These are phyloP conservation scores for Raffaelea ambrosiae DNA, from an alignment of 2,329 filamentous ascomycete genomes.

Conservation along the genomic window DNA sequence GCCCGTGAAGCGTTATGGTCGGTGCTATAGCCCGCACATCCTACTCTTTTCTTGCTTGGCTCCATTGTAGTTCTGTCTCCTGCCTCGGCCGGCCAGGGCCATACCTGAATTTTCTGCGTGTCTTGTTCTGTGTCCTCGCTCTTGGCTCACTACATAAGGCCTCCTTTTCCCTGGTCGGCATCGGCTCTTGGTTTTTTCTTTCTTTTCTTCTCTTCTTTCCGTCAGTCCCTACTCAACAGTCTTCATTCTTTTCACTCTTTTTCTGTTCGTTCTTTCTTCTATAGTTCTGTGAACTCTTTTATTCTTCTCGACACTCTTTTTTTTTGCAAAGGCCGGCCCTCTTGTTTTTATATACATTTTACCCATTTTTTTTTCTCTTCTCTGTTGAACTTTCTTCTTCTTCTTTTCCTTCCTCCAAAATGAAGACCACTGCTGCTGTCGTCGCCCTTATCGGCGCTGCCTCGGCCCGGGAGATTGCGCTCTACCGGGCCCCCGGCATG, in stretches of 20 bases:
- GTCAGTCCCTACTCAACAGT: constrained; percentile 1
- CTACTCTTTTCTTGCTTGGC: not conserved
- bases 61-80: no score
- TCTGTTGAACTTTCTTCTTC: not conserved
- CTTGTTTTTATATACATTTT: constrained; percentile 2
- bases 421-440: constrained; percentile 23
- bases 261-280: constrained; percentile 7
- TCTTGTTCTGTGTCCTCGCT: not conserved
- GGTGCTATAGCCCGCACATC: not conserved
- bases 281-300: constrained; percentile 13
- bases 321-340: constrained; percentile 10
- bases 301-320: constrained; percentile 8
- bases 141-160: not conserved
- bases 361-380: constrained; percentile 2
- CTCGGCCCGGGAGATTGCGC: constrained; percentile 20
- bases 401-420: constrained; percentile 13
- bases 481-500: constrained; percentile 10
- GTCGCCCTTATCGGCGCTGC: constrained; percentile 20
- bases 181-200: not conserved
- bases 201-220: not conserved
- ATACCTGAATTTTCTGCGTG: constrained; percentile 3
- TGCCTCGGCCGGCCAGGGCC: no score
- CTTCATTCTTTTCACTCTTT: constrained; percentile 4
- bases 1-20: no score
- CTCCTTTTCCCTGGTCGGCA: no score